Evolutionary conservation across 768 basidiomycete genomes (phyloP).

Genomic region (Suillus subaureus): DNA sequence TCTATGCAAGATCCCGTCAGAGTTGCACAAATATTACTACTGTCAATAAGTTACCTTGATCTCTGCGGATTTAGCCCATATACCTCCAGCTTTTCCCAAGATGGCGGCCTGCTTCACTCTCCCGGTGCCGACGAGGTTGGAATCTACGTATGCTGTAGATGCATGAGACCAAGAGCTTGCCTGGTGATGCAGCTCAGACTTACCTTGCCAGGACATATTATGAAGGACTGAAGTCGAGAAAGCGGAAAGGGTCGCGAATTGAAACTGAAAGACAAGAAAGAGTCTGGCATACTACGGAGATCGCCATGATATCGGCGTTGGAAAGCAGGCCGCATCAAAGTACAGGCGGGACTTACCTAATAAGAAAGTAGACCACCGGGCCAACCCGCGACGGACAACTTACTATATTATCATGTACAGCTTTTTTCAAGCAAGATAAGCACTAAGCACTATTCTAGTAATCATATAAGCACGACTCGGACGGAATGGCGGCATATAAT

Average conservation of each 20-base stretch:
- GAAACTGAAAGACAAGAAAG: slow-evolving; percentile 8
- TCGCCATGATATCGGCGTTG: slow-evolving; percentile 32
- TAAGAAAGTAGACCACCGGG: not conserved
- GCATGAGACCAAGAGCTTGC: not conserved
- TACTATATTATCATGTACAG: not conserved
- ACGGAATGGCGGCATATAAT: not conserved
- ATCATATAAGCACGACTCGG: not conserved
- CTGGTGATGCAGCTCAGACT: slow-evolving; percentile 40
- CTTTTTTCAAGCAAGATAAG: no score
- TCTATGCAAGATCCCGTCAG: slow-evolving; percentile 17
- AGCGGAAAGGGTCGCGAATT: slow-evolving; percentile 11
- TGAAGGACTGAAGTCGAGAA: slow-evolving; percentile 11
- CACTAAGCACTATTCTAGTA: not conserved
- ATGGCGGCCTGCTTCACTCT: slow-evolving; percentile 74
- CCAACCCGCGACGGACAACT: not conserved
- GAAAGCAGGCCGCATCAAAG: slow-evolving; percentile 11
- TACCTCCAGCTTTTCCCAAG: slow-evolving; percentile 31
- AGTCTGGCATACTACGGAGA: slow-evolving; percentile 21
- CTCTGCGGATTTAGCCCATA: slow-evolving; percentile 33
- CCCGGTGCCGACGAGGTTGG: slow-evolving; percentile 72
- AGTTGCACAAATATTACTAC: slow-evolving; percentile 21
- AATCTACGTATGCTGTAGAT: slow-evolving; percentile 75
- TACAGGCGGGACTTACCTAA: slow-evolving; percentile 4
- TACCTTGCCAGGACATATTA: slow-evolving; percentile 77
- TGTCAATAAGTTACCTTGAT: slow-evolving; percentile 18